Evolutionary conservation across 352 stramenopile species (phyloP), one percentile per base, ranked within the genome.

Genomic region (Phytophthora constricta): DNA sequence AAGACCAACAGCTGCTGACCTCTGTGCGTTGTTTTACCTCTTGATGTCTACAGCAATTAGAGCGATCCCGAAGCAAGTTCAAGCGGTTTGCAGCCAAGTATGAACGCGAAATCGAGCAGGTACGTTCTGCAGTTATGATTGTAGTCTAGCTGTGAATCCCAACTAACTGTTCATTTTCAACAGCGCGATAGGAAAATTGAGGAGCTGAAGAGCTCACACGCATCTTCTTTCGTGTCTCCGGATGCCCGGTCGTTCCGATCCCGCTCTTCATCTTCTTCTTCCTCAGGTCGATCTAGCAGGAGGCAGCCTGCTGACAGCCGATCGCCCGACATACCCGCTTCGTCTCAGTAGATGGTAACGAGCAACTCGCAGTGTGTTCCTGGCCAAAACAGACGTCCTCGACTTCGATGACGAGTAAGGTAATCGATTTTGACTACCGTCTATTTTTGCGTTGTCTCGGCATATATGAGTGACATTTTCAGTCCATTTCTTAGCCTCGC

Each of bases 1-100:
- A 27, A 23, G 13, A 53, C 27, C 58, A 39, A 57, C 19, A 39
- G 13, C 4, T 14, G 20, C 53, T 43, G 17, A 22, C 52, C 37
- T 59, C 20, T 65, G 1, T 57, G 1, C 50, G 37, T 26, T 61
- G 13, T 48, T 39, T 23, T 50, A 17, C 8, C 41, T n/a, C 19
- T 47, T 48, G 14, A 58, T 64, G 20, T 41, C 33, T 68, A 17
- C 54, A 95, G 87, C 82, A 91, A 84, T 53, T 95, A 41, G 87
- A 95, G 70, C 73, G 85, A 26, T 95, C 87, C 19, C 85, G 87
- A 19, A 94, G 84, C 65, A 95, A 95, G 41, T 95, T 95, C 61
- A 92, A 93, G 64, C 79, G 86, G 11, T 95, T 95, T 47, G 87
- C 84, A 1, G 87, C 83, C 5, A 93, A 94, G 56, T 95, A 95